These are phyloP conservation scores for Pascua sp. DNA, from an alignment of 1,284 basidiomycete species.

Conservation along the genomic window DNA sequence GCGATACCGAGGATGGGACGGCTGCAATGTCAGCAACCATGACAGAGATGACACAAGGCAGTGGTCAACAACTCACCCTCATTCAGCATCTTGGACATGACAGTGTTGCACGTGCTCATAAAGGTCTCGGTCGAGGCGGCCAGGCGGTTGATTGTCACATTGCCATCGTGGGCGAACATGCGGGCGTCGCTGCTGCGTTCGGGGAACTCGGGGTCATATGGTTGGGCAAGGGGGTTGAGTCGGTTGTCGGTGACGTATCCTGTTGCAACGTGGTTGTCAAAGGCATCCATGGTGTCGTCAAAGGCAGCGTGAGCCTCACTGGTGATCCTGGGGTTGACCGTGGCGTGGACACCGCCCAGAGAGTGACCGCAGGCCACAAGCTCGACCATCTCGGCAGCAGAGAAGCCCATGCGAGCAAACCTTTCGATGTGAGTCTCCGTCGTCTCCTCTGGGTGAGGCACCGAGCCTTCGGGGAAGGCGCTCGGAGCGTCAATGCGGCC, in stretches of 20 bases:
- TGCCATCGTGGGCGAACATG: conserved; percentile 14
- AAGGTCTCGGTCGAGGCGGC: conserved; percentile 10
- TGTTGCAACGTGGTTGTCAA: conserved; percentile 16
- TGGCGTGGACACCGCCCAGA: conserved; percentile 18
- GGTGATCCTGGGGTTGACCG: conserved; percentile 14
- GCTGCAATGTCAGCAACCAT: background rate
- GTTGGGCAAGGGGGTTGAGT: conserved; percentile 16
- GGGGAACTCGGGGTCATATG: conserved; percentile 8
- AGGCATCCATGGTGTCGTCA: conserved; percentile 7
- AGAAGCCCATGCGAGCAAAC: conserved; percentile 23
- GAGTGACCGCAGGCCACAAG: conserved; percentile 21
- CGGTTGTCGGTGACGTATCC: conserved; percentile 11
- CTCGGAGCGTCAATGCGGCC: conserved; percentile 11
- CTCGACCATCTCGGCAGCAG: conserved; percentile 12
- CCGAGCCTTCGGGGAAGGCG: conserved; percentile 4
- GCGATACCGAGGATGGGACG: conserved; percentile 10
- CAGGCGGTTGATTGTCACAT: conserved; percentile 12
- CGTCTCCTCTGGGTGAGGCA: conserved; percentile 15
- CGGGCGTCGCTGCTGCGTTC: conserved; percentile 12
- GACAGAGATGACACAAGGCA: too few species aligned
- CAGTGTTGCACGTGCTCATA: conserved; percentile 8
- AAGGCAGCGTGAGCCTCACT: conserved; percentile 3
- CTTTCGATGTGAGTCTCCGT: conserved; percentile 15
- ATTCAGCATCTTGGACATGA: conserved; percentile 14
- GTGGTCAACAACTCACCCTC: background rate